Evolutionary conservation across 2,329 filamentous ascomycete genomes (phyloP), one percentile per base, ranked within the genome.

Genomic region (Penicillium sp.): DNA sequence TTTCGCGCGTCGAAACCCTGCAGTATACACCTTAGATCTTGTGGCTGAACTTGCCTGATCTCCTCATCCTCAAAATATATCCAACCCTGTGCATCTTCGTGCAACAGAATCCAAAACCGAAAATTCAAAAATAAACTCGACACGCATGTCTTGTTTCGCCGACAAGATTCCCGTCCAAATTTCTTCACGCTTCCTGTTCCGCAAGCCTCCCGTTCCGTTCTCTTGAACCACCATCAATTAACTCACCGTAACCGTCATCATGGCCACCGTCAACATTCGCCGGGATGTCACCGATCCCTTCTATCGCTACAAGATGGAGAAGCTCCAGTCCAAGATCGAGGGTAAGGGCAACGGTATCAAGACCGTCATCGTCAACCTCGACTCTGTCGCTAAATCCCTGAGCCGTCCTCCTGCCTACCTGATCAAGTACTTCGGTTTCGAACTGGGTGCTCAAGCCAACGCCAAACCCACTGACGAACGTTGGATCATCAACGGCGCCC

Each of bases 261-360:
- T 97, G 94, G 88, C 91, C 85, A 92, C 91, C 81, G 84, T 99
- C 86, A 99, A 99, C 81, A 92, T 97, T 80, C 92, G 92, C 79
- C 91, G 91, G 79, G 93, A 97, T 89, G 89, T 96, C 82, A 89
- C 88, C 83, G 94, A 99, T 81, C 89, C 89, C 80, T 99, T 97
- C 87, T 99, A 99, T 83, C 94, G 94, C 78, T 99, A 99, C 88
- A 99, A 99, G 87, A 99, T 99, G 94, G 94, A 97, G 82, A 89
- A 87, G 69, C 83, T 99, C 75, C 91, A 96, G 83, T 96, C 94
- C 77, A 99, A 99, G 85, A 95, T 99, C 70, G 94, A 99, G 81
- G 94, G 94, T 80, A 99, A 99, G 81, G 94, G 94, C 67, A 99
- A 99, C 81, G 94, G 94, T 74, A 99, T 99, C 87, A 99, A 99